These are phyloP conservation scores for Pseudovirgaria hyperparasitica DNA, from an alignment of 2,329 filamentous ascomycete genomes.

Conservation along the genomic window DNA sequence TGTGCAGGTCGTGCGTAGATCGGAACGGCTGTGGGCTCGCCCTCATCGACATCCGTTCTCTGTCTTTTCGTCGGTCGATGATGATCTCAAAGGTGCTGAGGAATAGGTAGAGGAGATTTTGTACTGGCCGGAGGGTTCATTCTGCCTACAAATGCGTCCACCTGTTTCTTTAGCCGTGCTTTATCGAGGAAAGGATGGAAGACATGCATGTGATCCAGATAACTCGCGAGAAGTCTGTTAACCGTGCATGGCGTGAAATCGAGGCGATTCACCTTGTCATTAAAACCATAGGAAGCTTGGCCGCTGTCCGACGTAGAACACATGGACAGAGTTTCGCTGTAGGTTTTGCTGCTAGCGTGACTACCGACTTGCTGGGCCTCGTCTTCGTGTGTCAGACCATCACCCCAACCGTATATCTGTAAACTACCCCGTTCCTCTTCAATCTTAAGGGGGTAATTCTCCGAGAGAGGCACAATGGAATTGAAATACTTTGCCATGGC, in stretches of 20 bases:
- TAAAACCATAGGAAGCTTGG: too few species aligned
- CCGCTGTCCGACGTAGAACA: too few species aligned
- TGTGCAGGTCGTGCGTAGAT: too few species aligned
- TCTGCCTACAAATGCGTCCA: slow-evolving; percentile 33
- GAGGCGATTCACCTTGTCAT: slow-evolving; percentile 39
- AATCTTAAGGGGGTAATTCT: slow-evolving; percentile 64
- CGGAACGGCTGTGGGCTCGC: too few species aligned
- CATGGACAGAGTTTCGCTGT: too few species aligned
- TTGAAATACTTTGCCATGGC: slow-evolving; percentile 44
- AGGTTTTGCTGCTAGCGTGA: slow-evolving; percentile 21
- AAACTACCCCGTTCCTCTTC: slow-evolving; percentile 65
- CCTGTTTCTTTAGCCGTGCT: slow-evolving; percentile 36
- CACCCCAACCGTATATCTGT: slow-evolving; percentile 65
- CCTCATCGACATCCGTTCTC: too few species aligned
- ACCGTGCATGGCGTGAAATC: slow-evolving; percentile 41
- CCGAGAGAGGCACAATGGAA: too few species aligned
- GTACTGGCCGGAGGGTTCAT: slow-evolving; percentile 19
- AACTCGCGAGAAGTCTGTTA: slow-evolving; percentile 39
- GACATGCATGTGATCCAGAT: slow-evolving; percentile 47
- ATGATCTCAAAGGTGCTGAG: too few species aligned
- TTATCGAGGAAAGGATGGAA: slow-evolving; percentile 53
- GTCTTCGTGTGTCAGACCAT: slow-evolving; percentile 51
- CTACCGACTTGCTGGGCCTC: slow-evolving; percentile 25
- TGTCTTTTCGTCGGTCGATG: too few species aligned
- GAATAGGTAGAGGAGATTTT: too few species aligned